Evolutionary conservation across 192 early-diverging fungal species (phyloP).

Genomic region (Coemansia sp.): DNA sequence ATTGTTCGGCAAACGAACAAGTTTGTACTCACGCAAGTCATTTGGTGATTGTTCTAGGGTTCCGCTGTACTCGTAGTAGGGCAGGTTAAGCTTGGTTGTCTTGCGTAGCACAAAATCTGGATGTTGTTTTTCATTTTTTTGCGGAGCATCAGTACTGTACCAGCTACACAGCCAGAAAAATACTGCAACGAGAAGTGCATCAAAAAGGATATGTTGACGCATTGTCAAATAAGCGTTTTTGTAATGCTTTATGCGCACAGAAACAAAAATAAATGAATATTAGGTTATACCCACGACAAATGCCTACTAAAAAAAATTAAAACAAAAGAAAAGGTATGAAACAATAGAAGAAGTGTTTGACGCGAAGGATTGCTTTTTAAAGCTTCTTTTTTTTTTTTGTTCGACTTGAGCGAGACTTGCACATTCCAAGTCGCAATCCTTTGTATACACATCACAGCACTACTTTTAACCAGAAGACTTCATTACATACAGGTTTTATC

Average conservation of each 20-base stretch:
- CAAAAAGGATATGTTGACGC: neutral
- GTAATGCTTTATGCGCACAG: neutral
- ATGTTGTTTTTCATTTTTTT: neutral
- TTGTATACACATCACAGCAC: neutral
- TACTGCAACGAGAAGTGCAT: neutral
- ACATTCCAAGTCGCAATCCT: neutral
- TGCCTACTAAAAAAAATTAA: neutral
- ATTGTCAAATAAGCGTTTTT: neutral
- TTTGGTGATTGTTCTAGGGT: slow-evolving; percentile 53
- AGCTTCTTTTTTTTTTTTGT: neutral
- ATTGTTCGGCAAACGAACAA: slow-evolving; percentile 59
- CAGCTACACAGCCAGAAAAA: neutral
- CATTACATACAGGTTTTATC: neutral
- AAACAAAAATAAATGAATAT: neutral
- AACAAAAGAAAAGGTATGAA: neutral
- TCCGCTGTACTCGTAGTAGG: slow-evolving; percentile 25
- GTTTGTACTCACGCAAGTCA: slow-evolving; percentile 60
- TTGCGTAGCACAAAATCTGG: slow-evolving; percentile 1
- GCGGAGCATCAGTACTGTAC: neutral
- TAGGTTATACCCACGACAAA: neutral
- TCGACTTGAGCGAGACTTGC: neutral
- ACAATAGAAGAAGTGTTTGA: neutral
- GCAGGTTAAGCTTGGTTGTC: slow-evolving; percentile 4
- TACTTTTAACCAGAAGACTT: neutral
- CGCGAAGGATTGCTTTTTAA: neutral